Evolutionary conservation across 2,329 filamentous ascomycete genomes (phyloP).

Genomic region (Colletotrichum tabaci): DNA sequence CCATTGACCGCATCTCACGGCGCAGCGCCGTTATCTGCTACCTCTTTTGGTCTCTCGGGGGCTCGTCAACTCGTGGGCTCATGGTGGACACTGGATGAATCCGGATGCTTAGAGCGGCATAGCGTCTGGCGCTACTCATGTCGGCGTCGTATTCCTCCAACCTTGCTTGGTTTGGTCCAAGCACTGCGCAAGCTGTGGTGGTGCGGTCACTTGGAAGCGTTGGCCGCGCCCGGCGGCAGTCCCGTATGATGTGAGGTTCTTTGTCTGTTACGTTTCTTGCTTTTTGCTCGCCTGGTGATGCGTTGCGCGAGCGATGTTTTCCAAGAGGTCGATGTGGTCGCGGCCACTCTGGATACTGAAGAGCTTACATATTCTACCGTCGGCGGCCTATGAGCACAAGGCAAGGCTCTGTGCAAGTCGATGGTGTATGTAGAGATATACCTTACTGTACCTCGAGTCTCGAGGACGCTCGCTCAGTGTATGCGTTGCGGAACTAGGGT

Average conservation of each 20-base stretch:
- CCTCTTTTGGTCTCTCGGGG: not conserved
- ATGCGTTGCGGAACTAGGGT: conserved; percentile 7
- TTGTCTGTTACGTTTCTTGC: not conserved
- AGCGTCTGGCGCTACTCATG: conserved; percentile 32
- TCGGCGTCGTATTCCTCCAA: conserved; percentile 4
- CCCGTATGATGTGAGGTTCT: not conserved
- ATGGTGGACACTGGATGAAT: not conserved
- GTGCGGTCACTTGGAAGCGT: not conserved
- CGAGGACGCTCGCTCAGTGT: not conserved
- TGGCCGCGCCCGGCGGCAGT: not conserved
- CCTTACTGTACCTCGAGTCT: not conserved
- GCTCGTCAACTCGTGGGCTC: not conserved
- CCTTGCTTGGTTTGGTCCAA: not conserved
- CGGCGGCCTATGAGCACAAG: no score
- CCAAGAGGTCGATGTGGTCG: not conserved
- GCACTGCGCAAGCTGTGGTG: not conserved
- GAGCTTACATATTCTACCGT: not conserved
- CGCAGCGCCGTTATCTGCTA: conserved; percentile 15
- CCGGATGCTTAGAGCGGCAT: not conserved
- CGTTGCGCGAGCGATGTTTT: not conserved
- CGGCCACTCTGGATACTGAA: not conserved
- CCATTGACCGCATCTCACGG: not conserved
- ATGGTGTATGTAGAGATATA: no score
- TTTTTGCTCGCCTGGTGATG: not conserved
- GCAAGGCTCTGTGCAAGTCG: not conserved